Base-by-base conservation (phyloP, 192 early-diverging fungal species). In the Backusella parvicylindrica region DNA sequence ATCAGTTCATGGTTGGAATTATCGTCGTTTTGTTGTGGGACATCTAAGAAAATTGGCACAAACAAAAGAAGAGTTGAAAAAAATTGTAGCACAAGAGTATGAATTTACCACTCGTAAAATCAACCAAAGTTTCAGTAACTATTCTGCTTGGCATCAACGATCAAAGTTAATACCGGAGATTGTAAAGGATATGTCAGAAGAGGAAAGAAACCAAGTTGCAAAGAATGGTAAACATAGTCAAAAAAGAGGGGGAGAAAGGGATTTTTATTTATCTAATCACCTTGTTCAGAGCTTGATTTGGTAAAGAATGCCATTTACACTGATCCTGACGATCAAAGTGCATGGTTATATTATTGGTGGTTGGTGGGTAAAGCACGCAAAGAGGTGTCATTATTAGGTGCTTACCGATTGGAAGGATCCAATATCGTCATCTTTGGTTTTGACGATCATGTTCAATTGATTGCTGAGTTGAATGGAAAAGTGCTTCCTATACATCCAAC, bases 71-170 rank as follows among this genome's bases (percentile, higher is more conserved):
- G 79, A 90, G 30, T 15, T 76, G 1, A 72, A 83, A 21, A 75
- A 69, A 0, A 78, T 88, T 35, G 84, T 84, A 15, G 56, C 81
- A 30, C 74, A 74, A 21, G 97, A 99, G 82, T 94, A 96, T 79
- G 92, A 94, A 18, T 99, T 90, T 79, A 97, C 96, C 0, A 93
- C 90, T 1, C 85, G 82, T 53, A 98, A 99, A 81, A 97, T 99
- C 81, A 87, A 88, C 60, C 89, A 93, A 13, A 95, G 95, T 81
- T 98, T 97, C 79, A 95, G 95, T 23, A 99, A 99, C 84, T 96
- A 94, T 77, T 95, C 96, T 13, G 98, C 98, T n/a, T 99, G 98
- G 98, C 98, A 99, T 78, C 92, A 98, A 76, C 82, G 98, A 68
- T 92, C 89, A 68, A 97, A 95, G 76, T 74, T 97, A 15, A 79